These are phyloP conservation scores for Wallacemonas sp. DNA, from an alignment of 208 protist species.

Conservation along the genomic window DNA sequence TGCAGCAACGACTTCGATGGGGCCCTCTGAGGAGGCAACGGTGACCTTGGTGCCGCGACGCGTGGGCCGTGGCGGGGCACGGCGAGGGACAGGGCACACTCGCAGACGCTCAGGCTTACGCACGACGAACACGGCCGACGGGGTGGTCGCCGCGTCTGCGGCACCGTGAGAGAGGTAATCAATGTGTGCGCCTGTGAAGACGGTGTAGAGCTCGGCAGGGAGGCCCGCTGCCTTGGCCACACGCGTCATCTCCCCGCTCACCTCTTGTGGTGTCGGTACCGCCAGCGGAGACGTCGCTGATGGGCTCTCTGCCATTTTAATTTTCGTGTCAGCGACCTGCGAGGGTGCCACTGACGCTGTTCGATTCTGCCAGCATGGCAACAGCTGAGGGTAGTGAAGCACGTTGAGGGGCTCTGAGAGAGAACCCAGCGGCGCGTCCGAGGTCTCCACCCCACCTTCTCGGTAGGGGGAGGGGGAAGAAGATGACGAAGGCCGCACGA, in stretches of 20 bases:
- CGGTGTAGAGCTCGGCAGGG: slow-evolving; percentile 10
- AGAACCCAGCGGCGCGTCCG: slow-evolving; percentile 9
- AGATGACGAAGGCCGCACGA: slow-evolving; percentile 39
- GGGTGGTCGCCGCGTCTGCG: not conserved
- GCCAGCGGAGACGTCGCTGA: not conserved
- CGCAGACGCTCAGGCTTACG: slow-evolving; percentile 35
- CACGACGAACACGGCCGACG: slow-evolving; percentile 11
- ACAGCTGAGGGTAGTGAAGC: slow-evolving; percentile 71
- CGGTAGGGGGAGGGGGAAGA: no score
- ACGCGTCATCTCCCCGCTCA: not conserved
- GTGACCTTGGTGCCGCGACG: slow-evolving; percentile 73
- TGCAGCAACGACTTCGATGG: not conserved
- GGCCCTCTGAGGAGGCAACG: slow-evolving; percentile 18
- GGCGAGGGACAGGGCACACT: slow-evolving; percentile 42
- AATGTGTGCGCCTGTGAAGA: slow-evolving; percentile 2
- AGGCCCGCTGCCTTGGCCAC: slow-evolving; percentile 6
- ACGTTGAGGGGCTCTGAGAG: slow-evolving; percentile 62
- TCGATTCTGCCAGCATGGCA: slow-evolving; percentile 18
- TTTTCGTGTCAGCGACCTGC: not conserved
- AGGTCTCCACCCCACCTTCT: not conserved
- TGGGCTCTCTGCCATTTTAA: not conserved
- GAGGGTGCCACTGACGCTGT: not conserved
- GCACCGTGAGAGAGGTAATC: not conserved
- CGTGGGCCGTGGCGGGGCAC: slow-evolving; percentile 46
- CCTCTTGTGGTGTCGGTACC: not conserved